Evolutionary conservation across 2,329 filamentous ascomycete genomes (phyloP), one percentile per base, ranked within the genome.

Genomic region (Microthyrium microscopicum): DNA sequence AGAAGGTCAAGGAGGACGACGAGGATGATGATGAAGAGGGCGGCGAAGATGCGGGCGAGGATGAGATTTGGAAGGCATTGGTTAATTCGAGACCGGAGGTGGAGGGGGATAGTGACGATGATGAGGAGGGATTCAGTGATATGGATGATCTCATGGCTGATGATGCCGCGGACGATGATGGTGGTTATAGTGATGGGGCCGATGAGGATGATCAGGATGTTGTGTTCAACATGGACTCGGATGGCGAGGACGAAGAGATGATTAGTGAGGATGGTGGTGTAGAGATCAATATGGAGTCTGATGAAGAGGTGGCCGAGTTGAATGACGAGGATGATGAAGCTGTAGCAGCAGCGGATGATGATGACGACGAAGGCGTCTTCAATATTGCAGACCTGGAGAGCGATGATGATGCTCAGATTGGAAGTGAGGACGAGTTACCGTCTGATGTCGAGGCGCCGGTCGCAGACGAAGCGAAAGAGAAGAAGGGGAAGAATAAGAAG

Each of bases 1-100:
- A 53, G 22, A 53, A 57, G 15, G 61, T 48, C 4, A 49, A 48
- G 38, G 46, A 51, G 31, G 53, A 54, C 35, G 54, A 52, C n/a
- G 52, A 49, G 38, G 57, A 57, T 2, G 66, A 64, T 17, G 62
- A 66, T 32, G 73, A 75, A 36, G 69, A 65, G 13, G n/a, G n/a
- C n/a, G n/a, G n/a, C n/a, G n/a, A n/a, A n/a, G n/a, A n/a, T n/a
- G n/a, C n/a, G n/a, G 62, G 68, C 34, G 78, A 85, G 50, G 77
- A 82, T 26, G 80, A 91, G 56, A 83, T 93, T 44, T 93, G 84
- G 85, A 75, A 91, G 56, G 85, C 85, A 1, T 70, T 94, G 41
- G 80, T 91, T 26, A 70, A 81, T 33, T 81, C 78, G 12, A 67
- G 75, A 35, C 82, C 83, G 8, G 84, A 89, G 34, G 59, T 84